A percentile compares a stretch with the other conserved stretches of the same genome.
These are phyloP conservation scores for Dipodascopsis uninucleata DNA, from an alignment of 805 yeast species.

Conservation along the genomic window DNA sequence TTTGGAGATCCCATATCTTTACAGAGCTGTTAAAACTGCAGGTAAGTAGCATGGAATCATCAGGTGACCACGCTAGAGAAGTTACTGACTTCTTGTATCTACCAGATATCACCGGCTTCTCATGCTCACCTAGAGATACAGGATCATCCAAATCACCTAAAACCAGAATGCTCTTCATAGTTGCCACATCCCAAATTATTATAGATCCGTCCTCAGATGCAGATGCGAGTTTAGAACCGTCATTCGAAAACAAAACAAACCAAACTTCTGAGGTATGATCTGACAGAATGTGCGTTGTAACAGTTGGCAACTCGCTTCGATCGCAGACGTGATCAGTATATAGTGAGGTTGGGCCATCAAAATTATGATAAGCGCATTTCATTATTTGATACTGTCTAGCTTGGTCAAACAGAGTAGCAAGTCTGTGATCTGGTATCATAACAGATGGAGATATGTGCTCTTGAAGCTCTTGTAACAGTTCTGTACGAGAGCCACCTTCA, in stretches of 20 bases:
- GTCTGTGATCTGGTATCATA: slow-evolving; percentile 51
- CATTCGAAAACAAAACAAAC: slow-evolving; percentile 73
- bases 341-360: slow-evolving; percentile 32
- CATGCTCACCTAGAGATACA: slow-evolving; percentile 44
- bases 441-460: slow-evolving; percentile 49
- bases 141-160: too few relatives aligned
- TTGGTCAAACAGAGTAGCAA: slow-evolving; percentile 50
- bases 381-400: slow-evolving; percentile 48
- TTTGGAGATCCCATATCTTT: slow-evolving; percentile 60
- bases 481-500: slow-evolving; percentile 40
- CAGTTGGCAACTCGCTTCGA: slow-evolving; percentile 46
- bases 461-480: slow-evolving; percentile 44
- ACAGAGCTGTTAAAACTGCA: slow-evolving; percentile 71
- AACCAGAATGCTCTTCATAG: slow-evolving; percentile 31
- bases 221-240: slow-evolving; percentile 72
- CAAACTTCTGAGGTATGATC: slow-evolving; percentile 76
- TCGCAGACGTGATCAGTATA: slow-evolving; percentile 40
- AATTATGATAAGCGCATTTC: slow-evolving; percentile 37
- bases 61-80: slow-evolving; percentile 71
- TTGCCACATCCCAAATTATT: slow-evolving; percentile 59
- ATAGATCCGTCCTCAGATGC: slow-evolving; percentile 67
- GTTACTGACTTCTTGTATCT: slow-evolving; percentile 43
- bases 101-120: slow-evolving; percentile 25
- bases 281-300: slow-evolving; percentile 44
- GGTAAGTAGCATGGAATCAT: slow-evolving; percentile 61